A percentile compares a stretch with the other conserved stretches of the same genome.
These are phyloP conservation scores for Rhizopus stolonifer DNA, from an alignment of 371 early-diverging fungal genomes.

Conservation along the genomic window DNA sequence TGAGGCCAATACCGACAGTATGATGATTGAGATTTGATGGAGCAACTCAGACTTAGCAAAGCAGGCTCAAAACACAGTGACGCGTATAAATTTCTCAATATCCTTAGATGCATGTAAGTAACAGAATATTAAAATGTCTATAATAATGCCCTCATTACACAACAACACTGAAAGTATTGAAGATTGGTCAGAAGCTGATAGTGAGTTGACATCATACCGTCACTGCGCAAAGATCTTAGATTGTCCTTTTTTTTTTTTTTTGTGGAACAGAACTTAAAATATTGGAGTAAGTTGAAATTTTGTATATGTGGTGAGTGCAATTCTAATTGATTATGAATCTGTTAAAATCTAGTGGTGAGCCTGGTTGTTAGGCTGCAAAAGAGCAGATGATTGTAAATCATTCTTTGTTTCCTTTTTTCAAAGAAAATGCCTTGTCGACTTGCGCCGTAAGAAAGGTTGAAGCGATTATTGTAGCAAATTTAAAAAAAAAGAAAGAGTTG, in stretches of 20 bases:
- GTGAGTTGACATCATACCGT: constrained; percentile 20
- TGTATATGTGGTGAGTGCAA: constrained; percentile 17
- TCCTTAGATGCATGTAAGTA: constrained; percentile 19
- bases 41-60: constrained; percentile 16
- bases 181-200: constrained; percentile 17
- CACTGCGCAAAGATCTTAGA: constrained; percentile 16
- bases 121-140: constrained; percentile 13
- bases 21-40: constrained; percentile 12
- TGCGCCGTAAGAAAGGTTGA: constrained; percentile 21
- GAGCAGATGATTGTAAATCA: constrained; percentile 20
- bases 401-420: constrained; percentile 10
- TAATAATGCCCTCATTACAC: constrained; percentile 11
- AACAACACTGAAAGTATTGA: constrained; percentile 19
- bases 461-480: constrained; percentile 11
- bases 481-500: constrained; percentile 11
- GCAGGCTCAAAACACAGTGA: constrained; percentile 14
- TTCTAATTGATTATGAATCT: constrained; percentile 24
- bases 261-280: constrained; percentile 12
- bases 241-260: constrained; percentile 19
- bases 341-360: constrained; percentile 25
- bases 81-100: constrained; percentile 15
- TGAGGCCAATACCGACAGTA: constrained; percentile 6
- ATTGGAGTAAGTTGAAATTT: constrained; percentile 23
- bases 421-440: constrained; percentile 22
- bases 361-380: constrained; percentile 24